phyloP scores from a whole-genome alignment of 768 basidiomycete genomes.

The Trametes maxima region DNA sequence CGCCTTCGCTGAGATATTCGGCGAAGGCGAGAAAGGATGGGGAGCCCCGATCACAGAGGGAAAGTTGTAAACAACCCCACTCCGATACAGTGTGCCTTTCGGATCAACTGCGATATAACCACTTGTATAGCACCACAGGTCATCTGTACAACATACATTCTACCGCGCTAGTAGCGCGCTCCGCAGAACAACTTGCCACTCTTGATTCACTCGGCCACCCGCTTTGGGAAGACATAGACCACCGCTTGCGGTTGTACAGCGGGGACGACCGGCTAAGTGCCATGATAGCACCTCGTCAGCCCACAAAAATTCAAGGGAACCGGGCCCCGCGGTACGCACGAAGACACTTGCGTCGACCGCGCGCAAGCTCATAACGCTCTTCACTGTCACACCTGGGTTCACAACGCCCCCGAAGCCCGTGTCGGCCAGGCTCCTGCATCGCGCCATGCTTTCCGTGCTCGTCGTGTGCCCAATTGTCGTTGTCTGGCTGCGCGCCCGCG shows the following conservation, averaged over 20 bases:
- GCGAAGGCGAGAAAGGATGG: conserved; percentile 33
- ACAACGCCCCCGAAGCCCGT: conserved; percentile 46
- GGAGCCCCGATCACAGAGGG: conserved; percentile 14
- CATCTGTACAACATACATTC: background rate
- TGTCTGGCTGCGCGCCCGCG: conserved; percentile 20
- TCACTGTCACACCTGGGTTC: conserved; percentile 43
- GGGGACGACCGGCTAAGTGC: conserved; percentile 27
- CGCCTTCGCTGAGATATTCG: conserved; percentile 34
- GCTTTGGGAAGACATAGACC: conserved; percentile 29
- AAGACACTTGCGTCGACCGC: conserved; percentile 29
- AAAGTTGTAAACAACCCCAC: background rate
- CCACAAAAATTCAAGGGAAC: too few species aligned
- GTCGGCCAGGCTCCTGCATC: too few species aligned
- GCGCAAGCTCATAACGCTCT: conserved; percentile 45
- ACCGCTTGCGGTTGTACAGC: conserved; percentile 25
- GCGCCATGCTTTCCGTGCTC: conserved; percentile 45
- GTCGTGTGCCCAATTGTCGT: conserved; percentile 29
- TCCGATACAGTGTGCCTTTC: background rate
- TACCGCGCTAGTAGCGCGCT: background rate
- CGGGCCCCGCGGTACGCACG: conserved; percentile 17
- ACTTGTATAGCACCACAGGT: background rate
- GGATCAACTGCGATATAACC: background rate
- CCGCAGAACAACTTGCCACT: background rate
- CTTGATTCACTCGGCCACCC: conserved; percentile 31
- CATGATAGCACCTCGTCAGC: too few species aligned